A percentile compares a stretch with the other conserved stretches of the same genome.
Conservation (phyloP, 768 basidiomycete genomes). For the Suillus subalutaceus region DNA sequence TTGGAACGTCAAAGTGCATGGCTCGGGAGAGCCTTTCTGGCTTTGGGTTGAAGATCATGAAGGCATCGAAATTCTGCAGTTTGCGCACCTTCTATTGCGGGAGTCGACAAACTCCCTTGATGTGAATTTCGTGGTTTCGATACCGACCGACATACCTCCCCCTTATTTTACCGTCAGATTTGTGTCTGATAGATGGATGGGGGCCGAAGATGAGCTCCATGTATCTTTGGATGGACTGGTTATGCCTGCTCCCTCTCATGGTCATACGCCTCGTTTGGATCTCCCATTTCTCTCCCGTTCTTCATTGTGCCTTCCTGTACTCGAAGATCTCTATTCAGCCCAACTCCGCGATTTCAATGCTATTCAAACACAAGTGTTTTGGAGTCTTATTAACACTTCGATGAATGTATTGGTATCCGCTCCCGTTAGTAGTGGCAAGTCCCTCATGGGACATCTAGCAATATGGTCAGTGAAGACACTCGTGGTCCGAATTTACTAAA, state of each 20-base stretch:
- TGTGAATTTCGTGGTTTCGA: conserved; percentile 80
- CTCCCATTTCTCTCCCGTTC: conserved; percentile 73
- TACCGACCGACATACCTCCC: conserved; percentile 60
- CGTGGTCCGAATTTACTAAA: conserved; percentile 11
- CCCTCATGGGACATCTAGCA: conserved; percentile 66
- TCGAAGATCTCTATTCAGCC: conserved; percentile 50
- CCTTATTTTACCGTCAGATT: conserved; percentile 73
- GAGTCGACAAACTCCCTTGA: conserved; percentile 60
- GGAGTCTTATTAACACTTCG: conserved; percentile 72
- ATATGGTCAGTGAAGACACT: conserved; percentile 61
- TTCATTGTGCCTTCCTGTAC: conserved; percentile 44
- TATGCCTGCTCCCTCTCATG: conserved; percentile 69
- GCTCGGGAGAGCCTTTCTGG: conserved; percentile 85
- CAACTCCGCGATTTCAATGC: conserved; percentile 69
- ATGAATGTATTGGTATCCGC: conserved; percentile 74
- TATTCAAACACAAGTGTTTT: conserved; percentile 89
- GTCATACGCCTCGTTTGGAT: conserved; percentile 65
- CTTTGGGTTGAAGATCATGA: conserved; percentile 92
- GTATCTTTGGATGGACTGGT: conserved; percentile 68
- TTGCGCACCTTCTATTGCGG: conserved; percentile 72
- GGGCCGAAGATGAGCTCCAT: conserved; percentile 75
- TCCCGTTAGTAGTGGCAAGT: conserved; percentile 83
- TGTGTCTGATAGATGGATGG: conserved; percentile 92
- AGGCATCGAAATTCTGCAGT: conserved; percentile 81
- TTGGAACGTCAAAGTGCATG: conserved; percentile 81